Conservation (phyloP, 768 basidiomycete species). For the Lyophyllum shimeji region DNA sequence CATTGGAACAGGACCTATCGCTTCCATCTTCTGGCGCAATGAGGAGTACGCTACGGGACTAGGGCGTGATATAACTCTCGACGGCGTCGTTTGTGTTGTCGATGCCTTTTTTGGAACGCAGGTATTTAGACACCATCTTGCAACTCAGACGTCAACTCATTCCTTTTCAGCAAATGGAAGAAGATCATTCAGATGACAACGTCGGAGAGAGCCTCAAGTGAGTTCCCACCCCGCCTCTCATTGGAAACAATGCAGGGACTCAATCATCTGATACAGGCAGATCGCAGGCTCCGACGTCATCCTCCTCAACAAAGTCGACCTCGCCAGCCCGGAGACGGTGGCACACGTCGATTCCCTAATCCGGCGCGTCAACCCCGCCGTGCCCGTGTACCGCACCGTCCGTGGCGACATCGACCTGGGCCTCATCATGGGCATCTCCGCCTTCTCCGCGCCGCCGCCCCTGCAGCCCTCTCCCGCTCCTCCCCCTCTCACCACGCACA, state of each 20-base stretch:
- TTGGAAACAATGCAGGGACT: not conserved
- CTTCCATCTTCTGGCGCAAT: constrained; percentile 85
- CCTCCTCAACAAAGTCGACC: constrained; percentile 88
- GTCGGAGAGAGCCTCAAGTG: constrained; percentile 82
- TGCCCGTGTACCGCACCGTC: constrained; percentile 70
- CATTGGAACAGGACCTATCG: constrained; percentile 65
- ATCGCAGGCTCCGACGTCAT: constrained; percentile 92
- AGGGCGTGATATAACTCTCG: constrained; percentile 69
- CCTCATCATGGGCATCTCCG: constrained; percentile 76
- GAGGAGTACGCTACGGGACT: constrained; percentile 75
- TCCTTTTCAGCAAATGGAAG: constrained; percentile 74
- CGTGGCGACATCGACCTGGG: constrained; percentile 73
- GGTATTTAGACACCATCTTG: constrained; percentile 19
- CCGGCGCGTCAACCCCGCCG: constrained; percentile 75
- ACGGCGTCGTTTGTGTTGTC: constrained; percentile 91
- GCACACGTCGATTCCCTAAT: constrained; percentile 58
- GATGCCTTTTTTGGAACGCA: constrained; percentile 80
- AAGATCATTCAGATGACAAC: constrained; percentile 61
- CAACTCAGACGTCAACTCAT: not conserved
- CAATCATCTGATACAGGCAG: constrained; percentile 53
- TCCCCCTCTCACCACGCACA: too few relatives aligned
- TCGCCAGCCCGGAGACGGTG: constrained; percentile 52
- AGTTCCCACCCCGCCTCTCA: constrained; percentile 10
- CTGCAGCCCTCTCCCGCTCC: not conserved
- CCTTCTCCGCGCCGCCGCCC: constrained; percentile 63